Evolutionary conservation across 208 protist genomes (phyloP).

Genomic region (Trypanosomatidae sp.): DNA sequence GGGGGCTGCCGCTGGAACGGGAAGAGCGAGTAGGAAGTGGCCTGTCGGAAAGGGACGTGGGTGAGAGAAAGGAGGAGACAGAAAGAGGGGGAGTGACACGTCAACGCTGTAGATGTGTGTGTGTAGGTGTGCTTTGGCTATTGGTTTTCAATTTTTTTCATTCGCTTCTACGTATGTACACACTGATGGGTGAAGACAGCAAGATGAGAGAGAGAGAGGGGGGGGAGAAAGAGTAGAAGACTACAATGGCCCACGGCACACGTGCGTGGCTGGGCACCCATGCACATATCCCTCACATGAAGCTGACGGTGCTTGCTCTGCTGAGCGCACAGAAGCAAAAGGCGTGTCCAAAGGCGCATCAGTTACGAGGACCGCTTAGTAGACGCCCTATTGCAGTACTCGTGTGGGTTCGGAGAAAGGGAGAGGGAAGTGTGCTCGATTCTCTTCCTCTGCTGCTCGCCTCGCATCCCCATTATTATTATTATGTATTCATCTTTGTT

Average conservation of each 20-base stretch:
- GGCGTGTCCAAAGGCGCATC: neutral
- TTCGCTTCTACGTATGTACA: slow-evolving; percentile 1
- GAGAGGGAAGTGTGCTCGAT: neutral
- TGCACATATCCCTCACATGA: neutral
- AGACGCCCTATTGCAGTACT: neutral
- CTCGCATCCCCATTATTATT: neutral
- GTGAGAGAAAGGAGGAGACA: neutral
- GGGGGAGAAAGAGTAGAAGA: too few relatives aligned
- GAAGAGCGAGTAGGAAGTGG: neutral
- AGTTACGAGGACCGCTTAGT: neutral
- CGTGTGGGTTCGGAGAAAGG: neutral
- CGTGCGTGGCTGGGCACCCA: neutral
- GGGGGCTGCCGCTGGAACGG: neutral
- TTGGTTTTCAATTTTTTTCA: neutral
- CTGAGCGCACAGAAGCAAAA: neutral
- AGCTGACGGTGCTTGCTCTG: neutral
- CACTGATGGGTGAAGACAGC: neutral
- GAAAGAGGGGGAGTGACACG: neutral
- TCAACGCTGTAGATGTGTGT: neutral
- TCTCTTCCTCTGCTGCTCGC: neutral
- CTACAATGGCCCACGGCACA: neutral
- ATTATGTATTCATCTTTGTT: neutral
- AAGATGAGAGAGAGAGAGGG: neutral
- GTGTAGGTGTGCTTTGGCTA: neutral
- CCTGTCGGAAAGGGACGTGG: neutral